Conservation (phyloP, 768 basidiomycete genomes). For the Cystofilobasidium ferigula region DNA sequence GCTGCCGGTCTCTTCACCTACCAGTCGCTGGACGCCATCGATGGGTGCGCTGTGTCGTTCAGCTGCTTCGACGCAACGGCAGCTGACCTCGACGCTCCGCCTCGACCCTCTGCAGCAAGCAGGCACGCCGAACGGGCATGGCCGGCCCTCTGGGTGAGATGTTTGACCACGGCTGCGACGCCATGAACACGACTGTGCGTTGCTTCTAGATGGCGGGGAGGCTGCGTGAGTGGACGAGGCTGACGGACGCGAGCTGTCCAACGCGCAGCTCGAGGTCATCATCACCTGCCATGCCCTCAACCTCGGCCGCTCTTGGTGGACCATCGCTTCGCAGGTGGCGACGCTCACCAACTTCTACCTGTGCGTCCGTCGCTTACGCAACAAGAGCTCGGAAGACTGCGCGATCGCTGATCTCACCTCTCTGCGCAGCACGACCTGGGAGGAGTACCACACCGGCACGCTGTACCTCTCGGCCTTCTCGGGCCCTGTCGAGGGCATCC, state of each 20-base stretch:
- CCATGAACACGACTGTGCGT: conserved; percentile 80
- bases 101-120: conserved; percentile 51
- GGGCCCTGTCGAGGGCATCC: conserved; percentile 90
- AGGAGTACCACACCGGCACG: conserved; percentile 47
- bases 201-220: conserved; percentile 23
- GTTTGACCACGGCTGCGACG: conserved; percentile 97
- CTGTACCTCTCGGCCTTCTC: conserved; percentile 87
- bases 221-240: no score
- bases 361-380: conserved; percentile 25
- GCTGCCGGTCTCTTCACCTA: conserved; percentile 79
- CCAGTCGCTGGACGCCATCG: conserved; percentile 78
- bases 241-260: neutral
- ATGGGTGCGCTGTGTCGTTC: conserved; percentile 51
- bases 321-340: conserved; percentile 69
- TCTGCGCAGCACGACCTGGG: conserved; percentile 22
- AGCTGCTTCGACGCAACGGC: neutral
- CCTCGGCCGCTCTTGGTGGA: conserved; percentile 93
- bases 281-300: conserved; percentile 75
- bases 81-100: neutral
- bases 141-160: conserved; percentile 94
- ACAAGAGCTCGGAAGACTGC: neutral
- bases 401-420: no score
- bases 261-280: conserved; percentile 65
- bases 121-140: conserved; percentile 91
- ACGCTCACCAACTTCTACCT: conserved; percentile 69